Evolutionary conservation across 1,284 basidiomycete genomes (phyloP).

Genomic region (Jaminaea rosea): DNA sequence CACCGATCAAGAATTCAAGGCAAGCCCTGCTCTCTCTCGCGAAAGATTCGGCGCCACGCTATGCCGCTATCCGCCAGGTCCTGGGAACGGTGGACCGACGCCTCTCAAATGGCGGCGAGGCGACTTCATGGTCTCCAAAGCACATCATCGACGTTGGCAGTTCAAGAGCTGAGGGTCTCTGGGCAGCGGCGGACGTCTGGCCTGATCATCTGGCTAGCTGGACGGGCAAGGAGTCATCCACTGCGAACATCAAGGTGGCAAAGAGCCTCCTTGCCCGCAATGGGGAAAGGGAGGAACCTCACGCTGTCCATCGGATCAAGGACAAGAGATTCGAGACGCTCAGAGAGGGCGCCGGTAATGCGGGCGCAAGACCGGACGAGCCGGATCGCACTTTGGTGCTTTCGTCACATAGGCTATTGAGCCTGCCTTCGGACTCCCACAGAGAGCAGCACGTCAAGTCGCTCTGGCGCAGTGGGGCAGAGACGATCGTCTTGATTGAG

Average conservation of each 20-base stretch:
- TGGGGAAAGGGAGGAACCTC: too few species aligned
- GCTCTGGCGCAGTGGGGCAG: conserved; percentile 71
- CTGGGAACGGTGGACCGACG: neutral
- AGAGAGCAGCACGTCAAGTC: conserved; percentile 65
- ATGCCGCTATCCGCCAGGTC: conserved; percentile 22
- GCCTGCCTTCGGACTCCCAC: conserved; percentile 58
- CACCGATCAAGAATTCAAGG: neutral
- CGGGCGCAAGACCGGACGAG: neutral
- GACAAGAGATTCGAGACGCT: conserved; percentile 19
- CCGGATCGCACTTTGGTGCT: conserved; percentile 61
- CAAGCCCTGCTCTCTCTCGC: conserved; percentile 17
- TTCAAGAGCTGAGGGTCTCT: conserved; percentile 33
- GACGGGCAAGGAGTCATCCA: neutral
- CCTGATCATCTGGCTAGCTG: neutral
- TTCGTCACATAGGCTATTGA: conserved; percentile 74
- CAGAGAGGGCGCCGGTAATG: conserved; percentile 19
- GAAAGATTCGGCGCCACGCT: conserved; percentile 17
- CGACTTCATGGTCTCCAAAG: conserved; percentile 21
- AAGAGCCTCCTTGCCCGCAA: too few species aligned
- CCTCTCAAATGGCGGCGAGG: neutral
- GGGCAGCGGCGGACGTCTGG: conserved; percentile 33
- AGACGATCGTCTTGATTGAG: conserved; percentile 63
- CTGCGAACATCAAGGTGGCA: too few species aligned
- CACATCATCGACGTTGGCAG: conserved; percentile 29
- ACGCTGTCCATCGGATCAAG: conserved; percentile 16